phyloP scores from a whole-genome alignment of 1,284 basidiomycete species.

The Papiliotrema fonsecae region DNA sequence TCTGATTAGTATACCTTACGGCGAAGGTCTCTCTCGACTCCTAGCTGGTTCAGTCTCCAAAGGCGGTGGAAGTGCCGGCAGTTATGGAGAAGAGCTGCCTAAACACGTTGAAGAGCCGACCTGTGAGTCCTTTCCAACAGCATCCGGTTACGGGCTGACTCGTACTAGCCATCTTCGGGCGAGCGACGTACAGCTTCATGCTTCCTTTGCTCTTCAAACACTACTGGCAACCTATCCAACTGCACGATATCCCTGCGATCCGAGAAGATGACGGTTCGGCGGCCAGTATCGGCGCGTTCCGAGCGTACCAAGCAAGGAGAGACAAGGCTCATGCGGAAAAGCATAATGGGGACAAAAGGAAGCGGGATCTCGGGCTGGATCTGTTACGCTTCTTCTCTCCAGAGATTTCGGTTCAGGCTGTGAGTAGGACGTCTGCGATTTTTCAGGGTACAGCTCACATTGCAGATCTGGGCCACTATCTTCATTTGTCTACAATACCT shows the following conservation, averaged over 20 bases:
- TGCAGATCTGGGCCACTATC: constrained; percentile 46
- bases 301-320: constrained; percentile 30
- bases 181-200: constrained; percentile 48
- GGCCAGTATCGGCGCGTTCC: constrained; percentile 46
- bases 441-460: neutral
- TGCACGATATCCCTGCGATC: constrained; percentile 51
- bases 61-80: constrained; percentile 31
- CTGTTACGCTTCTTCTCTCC: constrained; percentile 31
- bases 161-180: constrained; percentile 35
- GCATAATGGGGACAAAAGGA: constrained; percentile 20
- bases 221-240: constrained; percentile 46
- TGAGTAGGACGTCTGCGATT: constrained; percentile 12
- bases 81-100: constrained; percentile 20
- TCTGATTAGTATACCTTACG: constrained; percentile 43
- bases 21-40: constrained; percentile 35
- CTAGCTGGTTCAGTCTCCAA: constrained; percentile 32
- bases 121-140: constrained; percentile 18
- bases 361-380: constrained; percentile 43
- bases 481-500: constrained; percentile 50
- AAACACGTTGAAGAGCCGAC: constrained; percentile 40
- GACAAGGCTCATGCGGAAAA: constrained; percentile 18
- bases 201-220: constrained; percentile 49
- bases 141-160: neutral
- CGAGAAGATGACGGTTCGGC: constrained; percentile 53
- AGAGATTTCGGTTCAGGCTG: constrained; percentile 21